Conservation (phyloP, 352 stramenopile species). For the Phytopythium helicoides region DNA sequence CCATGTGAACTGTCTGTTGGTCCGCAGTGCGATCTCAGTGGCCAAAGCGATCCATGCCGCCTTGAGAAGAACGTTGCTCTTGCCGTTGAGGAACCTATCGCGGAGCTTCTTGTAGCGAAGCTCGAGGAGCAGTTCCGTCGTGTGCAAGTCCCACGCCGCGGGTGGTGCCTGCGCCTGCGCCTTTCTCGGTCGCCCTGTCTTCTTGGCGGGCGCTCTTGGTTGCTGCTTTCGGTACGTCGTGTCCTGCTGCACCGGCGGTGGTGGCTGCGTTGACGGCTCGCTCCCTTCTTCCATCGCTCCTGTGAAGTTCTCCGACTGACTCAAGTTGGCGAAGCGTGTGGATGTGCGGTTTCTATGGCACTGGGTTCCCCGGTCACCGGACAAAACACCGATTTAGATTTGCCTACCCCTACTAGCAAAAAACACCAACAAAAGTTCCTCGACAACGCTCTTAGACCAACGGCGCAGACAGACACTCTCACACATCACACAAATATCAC, state of each 20-base stretch:
- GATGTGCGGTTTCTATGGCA: neutral
- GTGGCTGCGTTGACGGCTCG: neutral
- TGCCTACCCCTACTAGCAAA: neutral
- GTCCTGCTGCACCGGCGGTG: neutral
- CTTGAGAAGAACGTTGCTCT: neutral
- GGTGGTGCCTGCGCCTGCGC: neutral
- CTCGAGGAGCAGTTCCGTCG: neutral
- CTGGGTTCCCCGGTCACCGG: neutral
- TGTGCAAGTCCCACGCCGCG: neutral
- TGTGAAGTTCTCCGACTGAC: neutral
- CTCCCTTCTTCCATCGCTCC: neutral
- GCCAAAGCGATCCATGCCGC: neutral
- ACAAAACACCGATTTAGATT: neutral
- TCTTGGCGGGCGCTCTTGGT: neutral
- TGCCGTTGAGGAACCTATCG: neutral
- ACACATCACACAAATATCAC: too few species aligned
- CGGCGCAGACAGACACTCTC: too few species aligned
- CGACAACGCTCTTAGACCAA: constrained; percentile 2
- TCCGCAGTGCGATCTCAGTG: neutral
- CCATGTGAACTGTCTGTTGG: neutral
- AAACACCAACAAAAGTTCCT: neutral
- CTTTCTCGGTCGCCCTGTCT: neutral
- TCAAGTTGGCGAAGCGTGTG: neutral
- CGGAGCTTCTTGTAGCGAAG: neutral
- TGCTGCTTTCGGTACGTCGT: too few species aligned